Evolutionary conservation across 495 filamentous ascomycete species (phyloP), one percentile per base, ranked within the genome.

Genomic region (Penicillium cinerascens): DNA sequence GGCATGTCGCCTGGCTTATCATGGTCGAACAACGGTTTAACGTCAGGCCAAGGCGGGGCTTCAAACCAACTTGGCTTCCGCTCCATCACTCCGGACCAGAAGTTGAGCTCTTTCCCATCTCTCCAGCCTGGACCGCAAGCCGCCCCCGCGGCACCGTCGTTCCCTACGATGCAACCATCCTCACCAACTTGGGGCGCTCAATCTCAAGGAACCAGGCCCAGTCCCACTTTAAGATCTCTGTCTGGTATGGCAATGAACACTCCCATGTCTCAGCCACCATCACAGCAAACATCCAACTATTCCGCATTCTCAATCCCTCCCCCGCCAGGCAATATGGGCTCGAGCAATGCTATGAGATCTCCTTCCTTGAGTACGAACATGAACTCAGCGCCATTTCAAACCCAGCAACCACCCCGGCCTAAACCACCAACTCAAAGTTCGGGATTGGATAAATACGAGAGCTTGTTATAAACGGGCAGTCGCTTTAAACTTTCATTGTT

Each of bases 401-500:
- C 46, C 21, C 64, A 58, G 45, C 46, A 50, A 26, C 58, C 43
- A 54, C 23, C 40, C 38, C 54, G 73, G 71, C 29, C 29, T 33
- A 54, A 77, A 16, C 57, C 56, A 47, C 49, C 38, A 42, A 61
- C 70, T 26, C 70, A 69, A 46, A 68, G 71, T 39, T 73, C 81
- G 53, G 88, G 87, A 7, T 70, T 95, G 63, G 88, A 90, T 66
- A 87, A 85, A 60, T 95, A 89, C 59, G 85, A 89, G 60, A 93
- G 89, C 67, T 72, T 95, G 58, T 63, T 95, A 51, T 95, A 43
- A 65, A 50, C 4, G n/a, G 11, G 18, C 26, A 4, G 26, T 33
- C 37, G 16, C 8, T 39, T 17, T 39, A 16, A n/a, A 39, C 4
- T 7, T 18, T 11, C 33, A 11, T 36, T 18, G 4, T 20, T 3